Base-by-base conservation (phyloP, 805 yeast species). In the Metschnikowia orientalis region DNA sequence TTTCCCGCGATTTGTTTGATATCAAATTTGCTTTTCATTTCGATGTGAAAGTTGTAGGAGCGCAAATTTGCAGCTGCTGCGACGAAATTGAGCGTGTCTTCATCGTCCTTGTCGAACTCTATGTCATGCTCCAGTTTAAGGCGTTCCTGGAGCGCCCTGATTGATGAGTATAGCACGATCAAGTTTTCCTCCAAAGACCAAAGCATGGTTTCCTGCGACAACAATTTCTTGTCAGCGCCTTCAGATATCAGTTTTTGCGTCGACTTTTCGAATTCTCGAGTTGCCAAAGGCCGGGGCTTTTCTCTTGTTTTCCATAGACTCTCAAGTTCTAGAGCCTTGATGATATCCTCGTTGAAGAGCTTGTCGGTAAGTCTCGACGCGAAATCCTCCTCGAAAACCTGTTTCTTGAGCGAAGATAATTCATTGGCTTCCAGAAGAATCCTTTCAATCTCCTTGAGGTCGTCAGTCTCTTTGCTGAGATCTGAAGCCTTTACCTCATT, bases 1-100 rank as follows among this genome's bases (percentile, higher is more conserved):
- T 90, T 92, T 5, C 99, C 99, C 0, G 98, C 98, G 43, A 90
- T 88, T 50, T 84, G 94, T 55, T 92, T 92, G 41, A 84, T 75
- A 40, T 87, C 95, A 53, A 94, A 92, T 39, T 84, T 80, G 3
- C 92, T 70, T 52, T 82, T 81, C 32, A 66, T 45, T 20, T 79
- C 83, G 36, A 89, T 88, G 15, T 69, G 65, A 52, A 89, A 90
- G 2, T 84, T 70, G 30, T 50, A 51, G 0, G 90, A 79, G 43
- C 96, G 69, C 29, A 89, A 66, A 49, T 88, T 87, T 0, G 96
- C 77, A 1, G 95, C 77, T 0, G 96, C 77, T 2, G 77, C 81
- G 4, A 94, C 97, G 60, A 92, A 92, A 47, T 81, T 73, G 35
- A 92, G 67, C 0, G 97, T 86, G 50, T 86, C 97, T 27, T 78